Evolutionary conservation across 306 rosid genomes (phyloP).

Genomic region (Inga laurina): DNA sequence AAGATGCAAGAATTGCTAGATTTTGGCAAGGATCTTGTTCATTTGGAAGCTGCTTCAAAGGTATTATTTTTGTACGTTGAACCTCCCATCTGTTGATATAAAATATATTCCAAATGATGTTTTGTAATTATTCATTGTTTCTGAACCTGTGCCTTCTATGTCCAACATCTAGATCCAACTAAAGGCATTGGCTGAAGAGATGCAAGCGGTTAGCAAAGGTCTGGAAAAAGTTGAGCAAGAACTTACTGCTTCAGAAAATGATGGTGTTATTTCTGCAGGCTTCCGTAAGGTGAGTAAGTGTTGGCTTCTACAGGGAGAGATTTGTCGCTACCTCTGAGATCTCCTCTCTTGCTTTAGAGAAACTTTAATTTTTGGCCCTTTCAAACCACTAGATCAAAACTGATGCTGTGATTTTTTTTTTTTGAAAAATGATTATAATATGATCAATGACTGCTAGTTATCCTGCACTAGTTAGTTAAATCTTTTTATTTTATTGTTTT

Average conservation of each 20-base stretch:
- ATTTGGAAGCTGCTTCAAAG: conserved; percentile 96
- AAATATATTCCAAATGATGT: background rate
- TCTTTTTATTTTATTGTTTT: background rate
- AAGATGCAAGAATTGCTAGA: conserved; percentile 93
- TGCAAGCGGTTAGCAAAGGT: conserved; percentile 99
- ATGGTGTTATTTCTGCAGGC: conserved; percentile 81
- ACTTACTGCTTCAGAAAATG: conserved; percentile 82
- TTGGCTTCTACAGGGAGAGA: conserved; percentile 7
- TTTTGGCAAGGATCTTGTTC: conserved; percentile 90
- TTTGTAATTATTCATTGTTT: conserved; percentile 18
- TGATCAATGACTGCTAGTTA: conserved; percentile 10
- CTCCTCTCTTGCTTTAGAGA: background rate
- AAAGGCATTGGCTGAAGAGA: conserved; percentile 97
- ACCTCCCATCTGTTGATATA: conserved; percentile 24
- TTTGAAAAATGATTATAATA: background rate
- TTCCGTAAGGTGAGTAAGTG: conserved; percentile 69
- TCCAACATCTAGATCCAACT: conserved; percentile 76
- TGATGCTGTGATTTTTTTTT: background rate
- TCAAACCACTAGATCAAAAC: conserved; percentile 7
- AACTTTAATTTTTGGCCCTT: background rate
- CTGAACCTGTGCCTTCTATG: conserved; percentile 10
- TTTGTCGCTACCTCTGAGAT: background rate
- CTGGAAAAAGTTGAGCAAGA: conserved; percentile 98
- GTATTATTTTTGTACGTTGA: conserved; percentile 47
- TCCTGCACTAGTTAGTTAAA: conserved; percentile 3